Percentiles rank a stretch among this genome's conserved stretches.
Conservation (phyloP, 2,329 filamentous ascomycete genomes). For the Cordyceps pruinosa region DNA sequence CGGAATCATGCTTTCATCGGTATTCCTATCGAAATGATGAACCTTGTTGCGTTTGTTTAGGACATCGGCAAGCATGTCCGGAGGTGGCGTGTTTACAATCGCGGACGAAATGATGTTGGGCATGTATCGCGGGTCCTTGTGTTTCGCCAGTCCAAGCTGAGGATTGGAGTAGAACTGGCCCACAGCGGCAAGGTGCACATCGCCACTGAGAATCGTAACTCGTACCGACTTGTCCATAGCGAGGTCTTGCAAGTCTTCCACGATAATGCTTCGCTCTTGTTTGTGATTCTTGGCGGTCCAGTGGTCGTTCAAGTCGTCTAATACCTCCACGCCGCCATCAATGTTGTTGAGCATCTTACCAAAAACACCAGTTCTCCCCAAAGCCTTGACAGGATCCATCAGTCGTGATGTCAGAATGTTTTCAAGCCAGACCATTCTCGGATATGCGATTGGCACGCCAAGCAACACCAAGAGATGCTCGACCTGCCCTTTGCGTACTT, state of each 20-base stretch:
- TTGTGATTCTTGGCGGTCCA: slow-evolving; percentile 98
- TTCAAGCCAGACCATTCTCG: slow-evolving; percentile 64
- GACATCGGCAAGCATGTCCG: slow-evolving; percentile 81
- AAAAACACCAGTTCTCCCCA: slow-evolving; percentile 75
- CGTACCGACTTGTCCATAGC: slow-evolving; percentile 89
- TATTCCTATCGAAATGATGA: slow-evolving; percentile 65
- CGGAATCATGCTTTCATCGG: slow-evolving; percentile 93
- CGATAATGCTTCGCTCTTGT: slow-evolving; percentile 73
- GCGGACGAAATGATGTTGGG: slow-evolving; percentile 90
- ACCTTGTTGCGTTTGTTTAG: slow-evolving; percentile 89
- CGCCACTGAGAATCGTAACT: slow-evolving; percentile 85
- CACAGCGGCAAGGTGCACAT: slow-evolving; percentile 86
- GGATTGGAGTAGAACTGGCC: slow-evolving; percentile 94
- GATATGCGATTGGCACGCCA: slow-evolving; percentile 78
- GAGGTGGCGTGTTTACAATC: slow-evolving; percentile 86
- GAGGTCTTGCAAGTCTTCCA: slow-evolving; percentile 88
- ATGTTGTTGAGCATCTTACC: slow-evolving; percentile 80
- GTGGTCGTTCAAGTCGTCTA: slow-evolving; percentile 91
- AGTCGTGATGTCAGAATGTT: slow-evolving; percentile 75
- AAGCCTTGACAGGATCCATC: slow-evolving; percentile 83
- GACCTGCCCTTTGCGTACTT: slow-evolving; percentile 75
- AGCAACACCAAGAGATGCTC: slow-evolving; percentile 86
- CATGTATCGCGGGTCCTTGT: slow-evolving; percentile 94
- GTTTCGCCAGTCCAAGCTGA: slow-evolving; percentile 70
- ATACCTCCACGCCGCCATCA: slow-evolving; percentile 83